These are phyloP conservation scores for Periconia macrospinosa DNA, from an alignment of 2,329 filamentous ascomycete species.

Conservation along the genomic window DNA sequence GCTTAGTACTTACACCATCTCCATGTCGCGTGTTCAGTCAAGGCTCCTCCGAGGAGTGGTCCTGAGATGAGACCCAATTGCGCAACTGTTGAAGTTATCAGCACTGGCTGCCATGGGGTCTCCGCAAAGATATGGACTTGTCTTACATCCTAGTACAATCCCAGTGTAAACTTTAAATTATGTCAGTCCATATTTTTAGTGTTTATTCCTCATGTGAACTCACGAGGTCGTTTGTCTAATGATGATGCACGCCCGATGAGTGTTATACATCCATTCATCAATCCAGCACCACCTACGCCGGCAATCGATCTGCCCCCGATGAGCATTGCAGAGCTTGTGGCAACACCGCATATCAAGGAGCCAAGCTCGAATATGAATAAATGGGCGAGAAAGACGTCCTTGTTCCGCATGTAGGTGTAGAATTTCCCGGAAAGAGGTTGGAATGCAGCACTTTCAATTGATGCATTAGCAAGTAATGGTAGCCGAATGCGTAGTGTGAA, in stretches of 20 bases:
- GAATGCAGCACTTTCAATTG: constrained; percentile 9
- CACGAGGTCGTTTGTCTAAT: constrained; percentile 41
- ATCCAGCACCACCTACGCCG: constrained; percentile 9
- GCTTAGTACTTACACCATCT: constrained; percentile 36
- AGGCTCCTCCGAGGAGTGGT: constrained; percentile 43
- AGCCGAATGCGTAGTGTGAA: neutral
- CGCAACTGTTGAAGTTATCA: constrained; percentile 36
- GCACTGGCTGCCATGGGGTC: constrained; percentile 30
- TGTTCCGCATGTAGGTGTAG: constrained; percentile 33
- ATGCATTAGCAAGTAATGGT: neutral
- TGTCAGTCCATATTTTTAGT: neutral
- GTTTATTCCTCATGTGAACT: constrained; percentile 13
- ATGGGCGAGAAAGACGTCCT: constrained; percentile 46
- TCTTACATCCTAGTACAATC: constrained; percentile 10
- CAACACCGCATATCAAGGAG: constrained; percentile 52
- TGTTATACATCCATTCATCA: constrained; percentile 16
- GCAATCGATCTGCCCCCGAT: constrained; percentile 16
- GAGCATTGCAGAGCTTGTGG: constrained; percentile 19
- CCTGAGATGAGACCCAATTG: constrained; percentile 37
- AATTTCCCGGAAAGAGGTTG: constrained; percentile 24
- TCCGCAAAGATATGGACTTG: neutral
- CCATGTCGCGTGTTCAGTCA: constrained; percentile 42
- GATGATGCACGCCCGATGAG: constrained; percentile 9
- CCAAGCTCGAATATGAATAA: constrained; percentile 51
- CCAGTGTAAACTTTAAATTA: constrained; percentile 7